Conservation (phyloP, 257 asterid genomes). For the Salvia miltiorrhiza region DNA sequence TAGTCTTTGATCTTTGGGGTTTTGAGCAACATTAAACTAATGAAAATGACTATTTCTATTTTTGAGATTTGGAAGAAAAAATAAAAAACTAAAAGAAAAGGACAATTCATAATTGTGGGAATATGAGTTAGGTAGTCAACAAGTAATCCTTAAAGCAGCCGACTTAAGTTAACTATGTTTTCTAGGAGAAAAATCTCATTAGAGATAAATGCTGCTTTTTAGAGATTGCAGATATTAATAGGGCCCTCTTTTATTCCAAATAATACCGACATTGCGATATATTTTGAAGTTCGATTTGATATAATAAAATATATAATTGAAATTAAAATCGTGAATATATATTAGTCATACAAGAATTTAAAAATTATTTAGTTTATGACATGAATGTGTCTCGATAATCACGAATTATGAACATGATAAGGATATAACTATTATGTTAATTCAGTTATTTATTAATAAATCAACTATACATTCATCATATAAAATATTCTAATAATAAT, state of each 20-base stretch:
- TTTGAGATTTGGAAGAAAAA: too few relatives aligned
- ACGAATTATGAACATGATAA: too few relatives aligned
- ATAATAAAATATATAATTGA: too few relatives aligned
- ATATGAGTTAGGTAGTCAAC: constrained; percentile 20
- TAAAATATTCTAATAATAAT: too few relatives aligned
- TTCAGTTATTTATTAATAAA: too few relatives aligned
- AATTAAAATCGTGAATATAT: too few relatives aligned
- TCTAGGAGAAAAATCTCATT: neutral
- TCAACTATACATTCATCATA: too few relatives aligned
- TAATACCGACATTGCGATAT: neutral
- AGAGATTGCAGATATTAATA: neutral
- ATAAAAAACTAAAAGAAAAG: neutral
- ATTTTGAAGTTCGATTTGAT: neutral
- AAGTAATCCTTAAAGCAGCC: constrained; percentile 20
- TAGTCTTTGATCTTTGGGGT: neutral
- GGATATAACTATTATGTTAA: too few relatives aligned
- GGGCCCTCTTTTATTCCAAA: neutral
- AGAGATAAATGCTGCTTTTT: neutral
- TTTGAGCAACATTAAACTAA: constrained; percentile 10
- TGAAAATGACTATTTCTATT: neutral
- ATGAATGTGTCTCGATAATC: neutral
- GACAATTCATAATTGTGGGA: constrained; percentile 15
- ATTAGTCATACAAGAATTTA: too few relatives aligned
- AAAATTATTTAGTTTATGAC: too few relatives aligned
- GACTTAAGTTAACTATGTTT: neutral